Conservation (phyloP, 2,329 filamentous ascomycete species). For the Botrytis tulipae region DNA sequence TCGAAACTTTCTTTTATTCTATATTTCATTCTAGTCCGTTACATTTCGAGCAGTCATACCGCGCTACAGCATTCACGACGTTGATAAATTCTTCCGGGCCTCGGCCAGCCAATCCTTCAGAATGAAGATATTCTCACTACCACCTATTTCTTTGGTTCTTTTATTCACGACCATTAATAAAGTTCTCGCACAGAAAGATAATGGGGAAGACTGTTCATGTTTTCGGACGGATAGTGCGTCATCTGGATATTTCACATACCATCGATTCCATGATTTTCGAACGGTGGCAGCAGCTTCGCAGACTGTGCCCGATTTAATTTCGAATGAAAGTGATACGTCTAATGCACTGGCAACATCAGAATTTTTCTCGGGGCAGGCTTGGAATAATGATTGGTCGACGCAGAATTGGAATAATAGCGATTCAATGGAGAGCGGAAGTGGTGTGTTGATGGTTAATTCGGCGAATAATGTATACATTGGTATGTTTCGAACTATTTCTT, state of each 20-base stretch:
- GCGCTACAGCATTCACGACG: not conserved
- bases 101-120: not conserved
- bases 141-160: not conserved
- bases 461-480: constrained; percentile 37
- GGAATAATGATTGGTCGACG: constrained; percentile 34
- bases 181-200: constrained; percentile 31
- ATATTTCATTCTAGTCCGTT: not conserved
- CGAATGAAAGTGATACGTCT: constrained; percentile 24
- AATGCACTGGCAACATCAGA: constrained; percentile 28
- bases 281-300: constrained; percentile 24
- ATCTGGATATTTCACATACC: constrained; percentile 34
- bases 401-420: constrained; percentile 37
- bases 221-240: constrained; percentile 35
- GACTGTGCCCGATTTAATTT: constrained; percentile 25
- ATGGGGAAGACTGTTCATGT: constrained; percentile 33
- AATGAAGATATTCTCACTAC: not conserved
- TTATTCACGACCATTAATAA: constrained; percentile 1
- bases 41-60: not conserved
- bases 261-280: constrained; percentile 36
- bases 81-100: not conserved
- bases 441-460: constrained; percentile 34
- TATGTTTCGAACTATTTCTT: constrained; percentile 14
- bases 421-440: constrained; percentile 25
- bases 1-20: not conserved
- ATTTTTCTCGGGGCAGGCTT: constrained; percentile 30